phyloP scores from a whole-genome alignment of 352 stramenopile genomes.

The Pythium grandisporangium region DNA sequence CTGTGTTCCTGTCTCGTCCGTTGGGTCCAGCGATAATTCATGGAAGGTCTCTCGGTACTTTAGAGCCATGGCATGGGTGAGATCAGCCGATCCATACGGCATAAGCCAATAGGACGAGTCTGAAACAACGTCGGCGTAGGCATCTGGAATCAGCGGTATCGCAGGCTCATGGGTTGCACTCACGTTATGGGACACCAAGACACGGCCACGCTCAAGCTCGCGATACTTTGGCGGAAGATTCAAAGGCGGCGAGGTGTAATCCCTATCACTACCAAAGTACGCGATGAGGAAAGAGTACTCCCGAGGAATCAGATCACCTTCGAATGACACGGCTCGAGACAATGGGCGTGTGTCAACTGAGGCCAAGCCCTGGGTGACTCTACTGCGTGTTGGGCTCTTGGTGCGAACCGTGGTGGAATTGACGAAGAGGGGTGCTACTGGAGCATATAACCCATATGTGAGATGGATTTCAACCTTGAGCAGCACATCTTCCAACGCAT shows the following conservation, averaged over 20 bases:
- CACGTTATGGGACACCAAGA: slow-evolving; percentile 92
- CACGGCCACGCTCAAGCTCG: slow-evolving; percentile 87
- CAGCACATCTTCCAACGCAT: slow-evolving; percentile 93
- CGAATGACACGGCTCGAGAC: slow-evolving; percentile 80
- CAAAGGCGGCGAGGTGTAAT: slow-evolving; percentile 71
- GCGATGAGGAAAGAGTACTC: slow-evolving; percentile 90
- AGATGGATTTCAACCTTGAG: slow-evolving; percentile 96
- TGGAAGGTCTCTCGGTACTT: slow-evolving; percentile 96
- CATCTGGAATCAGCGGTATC: slow-evolving; percentile 74
- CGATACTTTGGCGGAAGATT: slow-evolving; percentile 95
- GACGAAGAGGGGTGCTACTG: slow-evolving; percentile 84
- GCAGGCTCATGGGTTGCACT: slow-evolving; percentile 51
- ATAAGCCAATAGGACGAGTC: slow-evolving; percentile 61
- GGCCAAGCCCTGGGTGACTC: slow-evolving; percentile 55
- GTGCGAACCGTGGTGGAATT: slow-evolving; percentile 87
- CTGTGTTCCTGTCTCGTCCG: slow-evolving; percentile 24
- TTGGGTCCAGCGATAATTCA: slow-evolving; percentile 68
- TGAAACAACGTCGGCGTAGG: slow-evolving; percentile 38
- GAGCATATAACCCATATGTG: slow-evolving; percentile 88
- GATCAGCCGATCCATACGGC: slow-evolving; percentile 51
- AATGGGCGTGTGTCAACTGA: slow-evolving; percentile 62
- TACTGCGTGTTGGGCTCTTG: slow-evolving; percentile 60
- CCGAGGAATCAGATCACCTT: slow-evolving; percentile 56
- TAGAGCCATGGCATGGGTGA: slow-evolving; percentile 82
- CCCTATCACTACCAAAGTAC: slow-evolving; percentile 58